phyloP scores from a whole-genome alignment of 108 stramenopile genomes.

The Tribonema minus region DNA sequence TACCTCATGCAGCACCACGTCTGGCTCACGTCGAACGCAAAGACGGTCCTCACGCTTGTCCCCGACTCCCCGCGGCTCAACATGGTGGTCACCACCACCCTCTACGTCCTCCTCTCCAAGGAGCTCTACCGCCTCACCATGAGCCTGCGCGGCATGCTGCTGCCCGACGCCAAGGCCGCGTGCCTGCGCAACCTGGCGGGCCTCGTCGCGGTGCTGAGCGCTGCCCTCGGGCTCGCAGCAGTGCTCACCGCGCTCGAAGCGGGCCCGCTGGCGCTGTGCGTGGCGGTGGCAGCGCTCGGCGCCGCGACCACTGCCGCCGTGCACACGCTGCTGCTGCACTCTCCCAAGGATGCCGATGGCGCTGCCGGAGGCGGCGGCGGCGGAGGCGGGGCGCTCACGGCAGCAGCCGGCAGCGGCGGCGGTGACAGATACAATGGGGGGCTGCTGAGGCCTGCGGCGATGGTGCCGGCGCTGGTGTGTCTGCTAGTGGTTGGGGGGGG shows the following conservation, averaged over 20 bases:
- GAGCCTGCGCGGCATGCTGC: constrained; percentile 57
- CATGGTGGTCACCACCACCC: constrained; percentile 32
- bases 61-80: constrained; percentile 47
- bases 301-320: background rate
- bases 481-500: background rate
- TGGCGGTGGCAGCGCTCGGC: constrained; percentile 12
- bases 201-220: background rate
- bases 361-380: background rate
- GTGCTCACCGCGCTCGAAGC: background rate
- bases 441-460: background rate
- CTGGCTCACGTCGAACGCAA: constrained; percentile 74
- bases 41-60: constrained; percentile 54
- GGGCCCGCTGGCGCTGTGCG: background rate
- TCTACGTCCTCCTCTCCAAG: constrained; percentile 47
- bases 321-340: background rate
- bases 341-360: background rate
- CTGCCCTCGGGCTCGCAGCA: constrained; percentile 12
- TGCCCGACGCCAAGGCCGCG: constrained; percentile 46
- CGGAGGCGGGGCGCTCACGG: background rate
- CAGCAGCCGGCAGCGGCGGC: background rate
- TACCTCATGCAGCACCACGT: constrained; percentile 98
- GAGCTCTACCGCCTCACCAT: constrained; percentile 58
- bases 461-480: background rate
- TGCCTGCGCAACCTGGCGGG: constrained; percentile 37
- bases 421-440: constrained; percentile 1